Evolutionary conservation across 441 rosid species (phyloP), one percentile per base, ranked within the genome.

Genomic region (Viola pubescens): DNA sequence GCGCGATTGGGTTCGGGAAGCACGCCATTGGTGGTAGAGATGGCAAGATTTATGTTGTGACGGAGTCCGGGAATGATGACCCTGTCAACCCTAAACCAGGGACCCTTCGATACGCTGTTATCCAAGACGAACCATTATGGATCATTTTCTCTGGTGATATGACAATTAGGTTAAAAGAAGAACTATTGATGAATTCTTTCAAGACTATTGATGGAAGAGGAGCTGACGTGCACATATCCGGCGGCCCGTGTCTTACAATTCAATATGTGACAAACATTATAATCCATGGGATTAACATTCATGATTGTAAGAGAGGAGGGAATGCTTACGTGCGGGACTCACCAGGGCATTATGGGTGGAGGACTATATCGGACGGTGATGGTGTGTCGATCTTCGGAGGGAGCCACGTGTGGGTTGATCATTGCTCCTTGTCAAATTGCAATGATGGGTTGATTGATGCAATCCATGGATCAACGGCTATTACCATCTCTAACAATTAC

Each of bases 181-280:
- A 91, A 48, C 72, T 91, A 52, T 80, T 91, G 9, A 83, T 91
- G 92, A 91, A 86, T 47, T 91, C 98, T 6, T 86, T 83, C 76
- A 91, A 86, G 73, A 91, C 95, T 6, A 76, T 91, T 49, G 96
- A 91, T 51, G 95, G 98, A 5, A 70, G 98, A 50, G 98, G 98
- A 12, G 85, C 88, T 0, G 82, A 78, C 26, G 98, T 91, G n/a
- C 98, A 91, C 78, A 82, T 91, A 8, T 71, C 95, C 0, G 95
- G 91, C 9, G 98, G 98, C 7, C 98, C 98, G 16, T 91, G 98
- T 65, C 85, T 88, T 48, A 91, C 98, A 4, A 66, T 88, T 62
- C 98, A 88, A 45, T 91, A 73, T 19, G 95, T 88, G n/a, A 83
- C 82, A 26, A 91, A 91, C 73, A 78, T 91, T n/a, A 91, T 88